phyloP scores from a whole-genome alignment of 495 filamentous ascomycete genomes.

The Penicillium atrosanguineum region DNA sequence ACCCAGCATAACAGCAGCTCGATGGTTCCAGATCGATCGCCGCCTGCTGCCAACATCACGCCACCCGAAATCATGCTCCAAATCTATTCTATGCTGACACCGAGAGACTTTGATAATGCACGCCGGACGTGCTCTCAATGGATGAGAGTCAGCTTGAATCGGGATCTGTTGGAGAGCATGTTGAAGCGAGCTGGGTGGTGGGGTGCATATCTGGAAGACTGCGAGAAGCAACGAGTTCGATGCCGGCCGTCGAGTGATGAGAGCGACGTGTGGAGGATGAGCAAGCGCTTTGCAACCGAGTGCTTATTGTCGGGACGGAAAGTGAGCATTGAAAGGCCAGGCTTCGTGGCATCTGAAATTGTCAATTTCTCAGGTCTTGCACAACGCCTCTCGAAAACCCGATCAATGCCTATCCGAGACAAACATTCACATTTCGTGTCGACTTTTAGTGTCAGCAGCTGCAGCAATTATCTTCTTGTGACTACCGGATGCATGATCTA shows the following conservation, averaged over 20 bases:
- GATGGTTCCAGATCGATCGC: neutral
- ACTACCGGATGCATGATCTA: conserved; percentile 58
- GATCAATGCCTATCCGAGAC: neutral
- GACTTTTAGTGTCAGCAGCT: conserved; percentile 57
- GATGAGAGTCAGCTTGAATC: conserved; percentile 62
- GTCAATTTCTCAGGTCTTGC: conserved; percentile 37
- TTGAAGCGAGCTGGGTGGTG: conserved; percentile 61
- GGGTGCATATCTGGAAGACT: conserved; percentile 42
- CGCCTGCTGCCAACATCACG: conserved; percentile 37
- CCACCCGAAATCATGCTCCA: conserved; percentile 63
- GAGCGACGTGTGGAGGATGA: conserved; percentile 55
- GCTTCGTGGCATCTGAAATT: conserved; percentile 38
- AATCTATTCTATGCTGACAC: conserved; percentile 54
- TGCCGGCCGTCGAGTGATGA: conserved; percentile 19
- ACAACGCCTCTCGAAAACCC: conserved; percentile 7
- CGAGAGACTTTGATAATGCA: conserved; percentile 64
- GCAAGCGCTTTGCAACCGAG: conserved; percentile 59
- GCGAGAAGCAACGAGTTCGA: conserved; percentile 19
- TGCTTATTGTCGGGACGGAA: conserved; percentile 54
- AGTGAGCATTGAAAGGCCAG: conserved; percentile 42
- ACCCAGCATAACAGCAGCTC: neutral
- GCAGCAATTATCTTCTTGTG: conserved; percentile 58
- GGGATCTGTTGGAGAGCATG: conserved; percentile 49
- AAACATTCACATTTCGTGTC: conserved; percentile 2
- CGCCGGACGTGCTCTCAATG: conserved; percentile 63